phyloP scores from a whole-genome alignment of 306 rosid genomes.

The Sechiopsis laciniata region DNA sequence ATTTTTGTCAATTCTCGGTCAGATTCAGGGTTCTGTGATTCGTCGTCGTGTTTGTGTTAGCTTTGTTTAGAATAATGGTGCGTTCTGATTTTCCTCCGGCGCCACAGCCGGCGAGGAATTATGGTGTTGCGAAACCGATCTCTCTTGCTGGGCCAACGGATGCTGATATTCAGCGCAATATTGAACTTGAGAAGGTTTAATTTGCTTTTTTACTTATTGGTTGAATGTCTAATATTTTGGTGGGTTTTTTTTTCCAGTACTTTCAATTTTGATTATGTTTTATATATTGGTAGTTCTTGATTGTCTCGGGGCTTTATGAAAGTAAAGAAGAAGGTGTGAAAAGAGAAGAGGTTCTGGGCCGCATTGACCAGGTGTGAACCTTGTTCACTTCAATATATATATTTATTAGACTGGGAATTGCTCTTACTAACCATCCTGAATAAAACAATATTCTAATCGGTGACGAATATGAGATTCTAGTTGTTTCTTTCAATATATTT shows the following conservation, averaged over 20 bases:
- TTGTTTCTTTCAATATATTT: too few relatives aligned
- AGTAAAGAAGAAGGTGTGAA: slow-evolving; percentile 52
- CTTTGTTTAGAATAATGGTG: slow-evolving; percentile 44
- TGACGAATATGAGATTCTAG: not conserved
- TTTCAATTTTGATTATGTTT: not conserved
- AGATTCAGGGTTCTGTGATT: slow-evolving; percentile 19
- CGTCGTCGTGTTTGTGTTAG: not conserved
- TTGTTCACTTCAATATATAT: too few relatives aligned
- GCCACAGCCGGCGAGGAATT: slow-evolving; percentile 34
- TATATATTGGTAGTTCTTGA: slow-evolving; percentile 42
- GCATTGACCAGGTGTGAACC: slow-evolving; percentile 74
- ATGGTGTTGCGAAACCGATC: slow-evolving; percentile 65
- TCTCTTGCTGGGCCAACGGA: slow-evolving; percentile 74
- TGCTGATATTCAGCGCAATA: slow-evolving; percentile 59
- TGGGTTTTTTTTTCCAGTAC: not conserved
- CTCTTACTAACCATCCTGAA: too few relatives aligned
- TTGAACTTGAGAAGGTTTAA: slow-evolving; percentile 60
- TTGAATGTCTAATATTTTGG: not conserved
- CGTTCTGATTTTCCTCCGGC: slow-evolving; percentile 43
- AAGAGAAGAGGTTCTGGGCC: slow-evolving; percentile 69
- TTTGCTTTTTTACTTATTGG: slow-evolving; percentile 9
- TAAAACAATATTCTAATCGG: too few relatives aligned
- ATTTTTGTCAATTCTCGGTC: slow-evolving; percentile 13
- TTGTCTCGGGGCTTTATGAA: slow-evolving; percentile 76
- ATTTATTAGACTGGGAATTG: too few relatives aligned